Conservation (phyloP, 768 basidiomycete species). For the Amanita fuliginea region DNA sequence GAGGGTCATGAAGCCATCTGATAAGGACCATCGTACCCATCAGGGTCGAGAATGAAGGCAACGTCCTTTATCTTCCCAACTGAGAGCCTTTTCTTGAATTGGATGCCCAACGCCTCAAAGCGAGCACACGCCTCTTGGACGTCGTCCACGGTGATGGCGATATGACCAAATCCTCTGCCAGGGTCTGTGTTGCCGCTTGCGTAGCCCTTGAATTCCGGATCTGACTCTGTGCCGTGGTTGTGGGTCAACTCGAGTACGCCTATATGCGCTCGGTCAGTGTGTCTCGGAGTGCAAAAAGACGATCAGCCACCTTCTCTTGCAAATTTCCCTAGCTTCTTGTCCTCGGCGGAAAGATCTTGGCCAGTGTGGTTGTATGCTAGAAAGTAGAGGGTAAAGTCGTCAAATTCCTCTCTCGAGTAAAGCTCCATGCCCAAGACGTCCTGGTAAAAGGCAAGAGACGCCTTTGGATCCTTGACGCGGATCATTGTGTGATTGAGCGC, state of each 20-base stretch:
- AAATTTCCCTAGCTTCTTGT: conserved; percentile 38
- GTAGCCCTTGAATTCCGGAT: conserved; percentile 73
- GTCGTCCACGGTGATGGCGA: conserved; percentile 77
- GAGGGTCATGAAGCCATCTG: background rate
- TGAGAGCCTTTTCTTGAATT: conserved; percentile 77
- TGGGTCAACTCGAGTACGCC: conserved; percentile 78
- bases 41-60: conserved; percentile 79
- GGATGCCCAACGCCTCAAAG: conserved; percentile 70
- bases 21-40: conserved; percentile 40
- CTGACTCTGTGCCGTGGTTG: conserved; percentile 85
- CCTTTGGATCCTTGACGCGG: conserved; percentile 79
- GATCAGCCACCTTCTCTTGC: conserved; percentile 50
- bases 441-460: conserved; percentile 71
- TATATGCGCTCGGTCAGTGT: conserved; percentile 14
- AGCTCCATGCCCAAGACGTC: conserved; percentile 77
- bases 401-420: conserved; percentile 40
- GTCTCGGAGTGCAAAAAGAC: background rate
- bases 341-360: conserved; percentile 36
- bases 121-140: conserved; percentile 75
- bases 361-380: conserved; percentile 65
- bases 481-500: conserved; percentile 83
- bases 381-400: conserved; percentile 75
- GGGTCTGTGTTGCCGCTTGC: conserved; percentile 79
- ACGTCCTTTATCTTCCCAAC: conserved; percentile 84
- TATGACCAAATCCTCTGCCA: conserved; percentile 76